A percentile compares a stretch with the other conserved stretches of the same genome.
These are phyloP conservation scores for Curvularia sp. DNA, from an alignment of 2,329 filamentous ascomycete genomes.

Conservation along the genomic window DNA sequence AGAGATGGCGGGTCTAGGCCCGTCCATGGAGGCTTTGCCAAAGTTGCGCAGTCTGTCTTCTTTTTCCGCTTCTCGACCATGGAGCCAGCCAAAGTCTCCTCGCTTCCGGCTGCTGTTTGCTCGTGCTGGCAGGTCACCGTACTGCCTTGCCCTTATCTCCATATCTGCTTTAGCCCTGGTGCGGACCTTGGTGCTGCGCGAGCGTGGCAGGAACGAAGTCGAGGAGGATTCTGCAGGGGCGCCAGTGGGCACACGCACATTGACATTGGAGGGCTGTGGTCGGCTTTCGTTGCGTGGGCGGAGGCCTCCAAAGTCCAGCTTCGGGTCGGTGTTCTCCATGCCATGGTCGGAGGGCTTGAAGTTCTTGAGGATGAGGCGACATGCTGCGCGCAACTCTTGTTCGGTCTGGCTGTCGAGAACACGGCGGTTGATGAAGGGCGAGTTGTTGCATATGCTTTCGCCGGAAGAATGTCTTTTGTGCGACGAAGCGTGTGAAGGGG, in stretches of 20 bases:
- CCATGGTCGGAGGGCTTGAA: conserved; percentile 52
- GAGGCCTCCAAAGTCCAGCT: conserved; percentile 45
- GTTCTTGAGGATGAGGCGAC: conserved; percentile 54
- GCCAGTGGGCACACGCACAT: conserved; percentile 40
- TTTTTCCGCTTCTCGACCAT: conserved; percentile 32
- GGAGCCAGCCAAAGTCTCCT: conserved; percentile 35
- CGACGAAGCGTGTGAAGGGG: conserved; percentile 16
- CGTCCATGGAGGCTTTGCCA: conserved; percentile 33
- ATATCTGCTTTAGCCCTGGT: conserved; percentile 33
- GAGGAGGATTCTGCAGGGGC: conserved; percentile 38
- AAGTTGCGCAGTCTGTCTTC: conserved; percentile 33
- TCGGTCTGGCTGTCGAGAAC: conserved; percentile 54
- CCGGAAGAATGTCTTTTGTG: conserved; percentile 40
- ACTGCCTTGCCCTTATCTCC: conserved; percentile 22
- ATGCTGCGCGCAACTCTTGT: conserved; percentile 56
- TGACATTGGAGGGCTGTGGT: conserved; percentile 30
- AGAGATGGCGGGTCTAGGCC: conserved; percentile 28
- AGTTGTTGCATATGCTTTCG: conserved; percentile 47
- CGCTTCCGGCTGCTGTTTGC: conserved; percentile 47
- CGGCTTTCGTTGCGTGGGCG: conserved; percentile 32
- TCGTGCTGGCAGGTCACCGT: conserved; percentile 34
- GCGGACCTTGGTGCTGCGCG: conserved; percentile 34
- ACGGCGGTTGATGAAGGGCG: conserved; percentile 55
- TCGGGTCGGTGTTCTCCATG: conserved; percentile 48
- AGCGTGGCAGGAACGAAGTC: conserved; percentile 35